Evolutionary conservation across 2,329 filamentous ascomycete genomes (phyloP).

Genomic region (Aspergillus puulaauensis): DNA sequence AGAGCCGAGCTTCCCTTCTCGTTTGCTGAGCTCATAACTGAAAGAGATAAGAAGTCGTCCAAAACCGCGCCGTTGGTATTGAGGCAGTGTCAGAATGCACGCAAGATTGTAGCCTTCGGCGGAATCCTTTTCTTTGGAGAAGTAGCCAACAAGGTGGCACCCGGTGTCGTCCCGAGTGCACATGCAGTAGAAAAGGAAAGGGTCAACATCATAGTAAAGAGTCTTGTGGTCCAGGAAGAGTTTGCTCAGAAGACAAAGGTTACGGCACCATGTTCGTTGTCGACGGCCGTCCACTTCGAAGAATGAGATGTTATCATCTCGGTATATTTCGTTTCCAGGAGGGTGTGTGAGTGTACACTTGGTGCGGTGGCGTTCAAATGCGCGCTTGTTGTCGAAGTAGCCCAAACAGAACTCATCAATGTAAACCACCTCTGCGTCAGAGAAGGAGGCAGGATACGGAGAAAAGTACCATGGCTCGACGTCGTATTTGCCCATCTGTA

Average conservation of each 20-base stretch:
- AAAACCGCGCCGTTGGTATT: conserved; percentile 94
- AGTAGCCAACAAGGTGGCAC: conserved; percentile 98
- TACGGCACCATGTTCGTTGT: conserved; percentile 98
- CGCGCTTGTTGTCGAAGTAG: conserved; percentile 81
- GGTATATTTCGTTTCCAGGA: conserved; percentile 96
- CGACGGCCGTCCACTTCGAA: conserved; percentile 98
- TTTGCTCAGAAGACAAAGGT: conserved; percentile 92
- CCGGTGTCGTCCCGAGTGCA: conserved; percentile 89
- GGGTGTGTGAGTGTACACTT: conserved; percentile 93
- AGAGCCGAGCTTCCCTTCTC: conserved; percentile 91
- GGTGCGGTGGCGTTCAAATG: conserved; percentile 78
- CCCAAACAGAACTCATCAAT: conserved; percentile 96
- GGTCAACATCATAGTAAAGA: conserved; percentile 95
- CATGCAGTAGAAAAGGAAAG: conserved; percentile 95
- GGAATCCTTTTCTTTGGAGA: conserved; percentile 97
- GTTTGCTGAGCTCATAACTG: conserved; percentile 93
- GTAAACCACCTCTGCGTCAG: conserved; percentile 84
- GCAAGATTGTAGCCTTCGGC: conserved; percentile 97
- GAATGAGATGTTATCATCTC: conserved; percentile 84
- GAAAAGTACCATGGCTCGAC: conserved; percentile 99
- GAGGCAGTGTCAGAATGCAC: conserved; percentile 93
- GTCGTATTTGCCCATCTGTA: conserved; percentile 90
- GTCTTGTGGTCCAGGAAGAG: conserved; percentile 98
- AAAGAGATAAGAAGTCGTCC: conserved; percentile 93
- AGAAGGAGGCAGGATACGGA: conserved; percentile 87